Percentiles rank a stretch among this genome's conserved stretches.
These are phyloP conservation scores for Clarireedia hainanense DNA, from an alignment of 2,329 filamentous ascomycete genomes.

Conservation along the genomic window DNA sequence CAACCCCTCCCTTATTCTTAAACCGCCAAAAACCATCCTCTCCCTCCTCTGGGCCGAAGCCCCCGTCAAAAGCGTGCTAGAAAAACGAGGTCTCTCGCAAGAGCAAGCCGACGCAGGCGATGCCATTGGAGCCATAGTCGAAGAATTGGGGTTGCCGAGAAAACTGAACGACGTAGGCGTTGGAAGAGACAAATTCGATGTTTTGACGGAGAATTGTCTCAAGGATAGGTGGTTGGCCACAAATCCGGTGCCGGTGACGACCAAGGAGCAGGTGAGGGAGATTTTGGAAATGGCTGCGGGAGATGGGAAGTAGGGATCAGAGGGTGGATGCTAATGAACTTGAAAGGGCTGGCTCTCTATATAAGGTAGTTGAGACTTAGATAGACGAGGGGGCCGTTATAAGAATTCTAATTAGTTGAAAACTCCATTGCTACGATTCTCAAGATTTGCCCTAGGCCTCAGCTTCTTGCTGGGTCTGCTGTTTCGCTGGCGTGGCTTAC, in stretches of 20 bases:
- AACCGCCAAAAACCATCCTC: slow-evolving; percentile 17
- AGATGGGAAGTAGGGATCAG: too few species aligned
- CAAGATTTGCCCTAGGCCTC: too few species aligned
- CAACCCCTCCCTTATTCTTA: slow-evolving; percentile 3
- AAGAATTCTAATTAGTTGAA: too few species aligned
- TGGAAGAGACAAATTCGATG: slow-evolving; percentile 38
- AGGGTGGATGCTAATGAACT: too few species aligned
- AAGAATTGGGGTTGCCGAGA: slow-evolving; percentile 45
- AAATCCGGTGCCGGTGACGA: slow-evolving; percentile 41
- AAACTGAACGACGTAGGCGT: slow-evolving; percentile 44
- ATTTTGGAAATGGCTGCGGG: slow-evolving; percentile 32
- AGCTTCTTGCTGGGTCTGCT: too few species aligned
- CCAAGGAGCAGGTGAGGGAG: slow-evolving; percentile 42
- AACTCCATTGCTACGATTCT: too few species aligned
- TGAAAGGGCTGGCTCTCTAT: too few species aligned
- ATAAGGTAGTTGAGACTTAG: too few species aligned
- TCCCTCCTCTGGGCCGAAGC: slow-evolving; percentile 20
- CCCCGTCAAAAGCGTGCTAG: slow-evolving; percentile 12
- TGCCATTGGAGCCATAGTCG: slow-evolving; percentile 42
- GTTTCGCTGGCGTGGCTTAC: too few species aligned
- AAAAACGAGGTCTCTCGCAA: slow-evolving; percentile 14
- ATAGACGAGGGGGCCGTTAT: too few species aligned
- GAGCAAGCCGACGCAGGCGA: slow-evolving; percentile 39
- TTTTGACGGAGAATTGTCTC: slow-evolving; percentile 41
- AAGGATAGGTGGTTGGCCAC: slow-evolving; percentile 42